phyloP scores from a whole-genome alignment of 805 yeast species.

The Saccharomyces jurei region DNA sequence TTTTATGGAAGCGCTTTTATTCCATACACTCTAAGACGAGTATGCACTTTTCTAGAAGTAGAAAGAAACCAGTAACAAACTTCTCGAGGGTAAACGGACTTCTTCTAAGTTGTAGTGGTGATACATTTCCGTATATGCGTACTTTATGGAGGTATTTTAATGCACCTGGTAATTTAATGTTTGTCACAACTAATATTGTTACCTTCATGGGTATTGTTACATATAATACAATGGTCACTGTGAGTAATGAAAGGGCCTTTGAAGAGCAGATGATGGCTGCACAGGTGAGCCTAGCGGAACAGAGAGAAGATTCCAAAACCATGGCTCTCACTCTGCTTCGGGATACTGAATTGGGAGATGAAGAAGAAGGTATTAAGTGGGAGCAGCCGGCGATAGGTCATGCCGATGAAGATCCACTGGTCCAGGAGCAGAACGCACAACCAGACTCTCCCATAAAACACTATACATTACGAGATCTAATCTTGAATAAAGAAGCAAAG shows the following conservation, averaged over 20 bases:
- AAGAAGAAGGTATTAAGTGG: neutral
- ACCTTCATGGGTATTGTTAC: conserved; percentile 30
- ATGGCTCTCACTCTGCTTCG: neutral
- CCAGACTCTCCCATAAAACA: neutral
- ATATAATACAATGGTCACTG: conserved; percentile 24
- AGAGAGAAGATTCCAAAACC: neutral
- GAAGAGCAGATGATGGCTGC: neutral
- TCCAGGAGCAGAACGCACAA: neutral
- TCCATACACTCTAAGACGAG: neutral
- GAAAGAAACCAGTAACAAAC: neutral
- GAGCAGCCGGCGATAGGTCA: neutral
- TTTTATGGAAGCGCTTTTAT: neutral
- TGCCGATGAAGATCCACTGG: neutral
- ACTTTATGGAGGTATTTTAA: conserved; percentile 33
- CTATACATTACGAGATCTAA: neutral
- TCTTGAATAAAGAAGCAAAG: neutral
- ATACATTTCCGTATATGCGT: conserved; percentile 2
- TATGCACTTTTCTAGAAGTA: neutral
- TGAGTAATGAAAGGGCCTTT: conserved; percentile 1
- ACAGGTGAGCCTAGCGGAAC: neutral
- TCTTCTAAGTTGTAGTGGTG: neutral
- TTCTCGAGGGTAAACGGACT: neutral
- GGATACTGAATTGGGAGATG: neutral
- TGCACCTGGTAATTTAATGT: conserved; percentile 33
- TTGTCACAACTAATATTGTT: conserved; percentile 31